A percentile compares a stretch with the other conserved stretches of the same genome.
Evolutionary conservation across 768 basidiomycete genomes (phyloP).

Genomic region (Russula sp.): DNA sequence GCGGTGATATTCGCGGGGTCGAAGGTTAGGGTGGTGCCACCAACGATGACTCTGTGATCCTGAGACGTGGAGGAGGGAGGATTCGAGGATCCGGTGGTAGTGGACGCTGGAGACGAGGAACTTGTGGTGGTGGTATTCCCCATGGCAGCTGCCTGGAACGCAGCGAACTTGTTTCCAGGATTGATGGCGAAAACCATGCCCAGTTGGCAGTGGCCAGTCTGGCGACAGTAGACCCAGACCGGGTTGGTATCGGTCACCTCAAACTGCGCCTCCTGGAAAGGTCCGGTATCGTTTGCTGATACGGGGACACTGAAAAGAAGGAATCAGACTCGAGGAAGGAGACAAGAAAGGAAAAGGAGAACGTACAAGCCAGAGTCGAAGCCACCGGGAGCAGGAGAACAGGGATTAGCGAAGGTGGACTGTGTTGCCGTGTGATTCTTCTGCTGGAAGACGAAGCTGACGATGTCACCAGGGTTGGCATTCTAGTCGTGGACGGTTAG

Average conservation of each 20-base stretch:
- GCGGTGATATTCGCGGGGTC: conserved; percentile 40
- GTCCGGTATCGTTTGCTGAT: conserved; percentile 40
- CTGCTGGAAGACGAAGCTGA: conserved; percentile 52
- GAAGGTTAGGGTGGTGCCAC: conserved; percentile 34
- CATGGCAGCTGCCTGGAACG: conserved; percentile 54
- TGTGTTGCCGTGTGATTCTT: conserved; percentile 60
- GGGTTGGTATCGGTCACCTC: conserved; percentile 45
- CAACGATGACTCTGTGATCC: conserved; percentile 37
- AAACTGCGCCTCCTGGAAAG: conserved; percentile 48
- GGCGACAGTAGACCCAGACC: conserved; percentile 59
- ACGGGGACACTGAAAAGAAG: conserved; percentile 47
- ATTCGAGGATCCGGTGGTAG: conserved; percentile 33
- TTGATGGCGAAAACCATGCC: conserved; percentile 72
- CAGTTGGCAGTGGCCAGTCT: conserved; percentile 51
- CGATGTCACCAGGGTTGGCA: conserved; percentile 46
- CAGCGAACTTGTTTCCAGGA: conserved; percentile 50
- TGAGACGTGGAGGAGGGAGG: conserved; percentile 31
- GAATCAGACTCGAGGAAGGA: conserved; percentile 31
- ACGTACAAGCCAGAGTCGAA: conserved; percentile 61
- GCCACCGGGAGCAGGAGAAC: conserved; percentile 41
- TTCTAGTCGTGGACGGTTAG: conserved; percentile 35
- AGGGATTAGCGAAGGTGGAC: conserved; percentile 51
- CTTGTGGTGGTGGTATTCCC: conserved; percentile 31
- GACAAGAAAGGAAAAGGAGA: not conserved
- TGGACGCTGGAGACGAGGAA: conserved; percentile 34